Base-by-base conservation (phyloP, 148 eudicot genomes). In the Silene uniflora region DNA sequence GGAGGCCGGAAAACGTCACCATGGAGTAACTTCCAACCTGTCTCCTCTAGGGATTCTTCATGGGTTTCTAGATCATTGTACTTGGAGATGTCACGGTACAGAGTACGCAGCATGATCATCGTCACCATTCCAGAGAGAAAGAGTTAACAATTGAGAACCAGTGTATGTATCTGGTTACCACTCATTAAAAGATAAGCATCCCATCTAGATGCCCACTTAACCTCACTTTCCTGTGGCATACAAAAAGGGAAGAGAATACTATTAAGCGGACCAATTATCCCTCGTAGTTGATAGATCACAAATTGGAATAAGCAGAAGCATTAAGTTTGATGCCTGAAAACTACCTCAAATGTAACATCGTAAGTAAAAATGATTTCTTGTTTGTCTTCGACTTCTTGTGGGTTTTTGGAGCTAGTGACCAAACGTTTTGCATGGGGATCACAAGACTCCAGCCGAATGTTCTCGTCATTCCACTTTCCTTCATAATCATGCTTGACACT, bases 71-170 rank as follows among this genome's bases (percentile, higher is more conserved):
- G 87, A 25, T 84, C 87, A 61, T 84, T 85, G 74, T 85, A 85
- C 77, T 82, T 85, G 46, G 87, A 85, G 61, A 85, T 85, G 77
- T 85, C 87, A 73, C 87, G 84, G 68, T 85, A 85, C 25, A 85
- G 39, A 25, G 87, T 85, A 59, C 87, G 85, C 58, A 85, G 69
- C 87, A 85, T 85, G 71, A 85, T 85, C 87, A 85, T 85, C 49
- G 87, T 85, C 67, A 85, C 87, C 87, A 85, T 85, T 32, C 87
- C 87, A 23, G 87, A 85, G 44, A 85, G 85, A 76, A 85, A 85
- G 27, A 85, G 77, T 85, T 85, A 39, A 85, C 82, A n/a, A 85
- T 84, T 62, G 87, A 84, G 69, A 84, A 84, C 87, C 87, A 84
- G 74, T n/a, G n/a, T n/a, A n/a, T 84, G 87, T 17, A 84, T 84